Base-by-base conservation (phyloP, 192 early-diverging fungal genomes). In the Coemansia biformis region DNA sequence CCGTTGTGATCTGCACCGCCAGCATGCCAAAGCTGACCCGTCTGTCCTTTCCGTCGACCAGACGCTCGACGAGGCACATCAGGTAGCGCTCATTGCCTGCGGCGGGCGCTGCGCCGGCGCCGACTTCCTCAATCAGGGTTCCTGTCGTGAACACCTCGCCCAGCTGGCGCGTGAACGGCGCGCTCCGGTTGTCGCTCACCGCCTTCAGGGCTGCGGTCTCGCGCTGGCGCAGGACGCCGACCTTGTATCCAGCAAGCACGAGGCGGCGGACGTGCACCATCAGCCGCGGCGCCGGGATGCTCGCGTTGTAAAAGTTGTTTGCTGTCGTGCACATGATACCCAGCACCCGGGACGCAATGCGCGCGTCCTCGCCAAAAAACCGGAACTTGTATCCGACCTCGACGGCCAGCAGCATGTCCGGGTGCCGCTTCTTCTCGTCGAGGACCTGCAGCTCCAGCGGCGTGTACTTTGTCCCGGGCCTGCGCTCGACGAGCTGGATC, bases 381-480 rank as follows among this genome's bases (percentile, higher is more conserved):
- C 88, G 75, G 66, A 75, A 96, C 68, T 90, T 91, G 79, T 96
- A 93, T n/a, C 92, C 92, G 10, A 96, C 92, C 58, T 96, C 92
- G 4, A 96, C 82, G 1, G 83, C 80, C 30, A 96, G 77, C 14
- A 96, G 46, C 22, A 79, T 77, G 51, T 82, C 85, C 1, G 87
- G 84, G 59, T 92, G 60, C 38, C 77, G 49, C 13, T 62, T 56
- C 57, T 88, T 91, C 23, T 90, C 71, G 10, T 87, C 85, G 15
- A 89, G 62, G 43, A 83, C 85, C 53, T 96, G 92, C 17, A 72
- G 46, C 58, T 96, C 92, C 18, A 96, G 71, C 13, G 92, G 90
- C 11, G 90, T 95, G 56, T 83, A 86, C 29, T 76, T 77, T 8
- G 39, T 39, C 10, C 63, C 63, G 16, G 37, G 33, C 28, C 26